Conservation (phyloP, 2,329 filamentous ascomycete species). For the Bipolaris victoriae region DNA sequence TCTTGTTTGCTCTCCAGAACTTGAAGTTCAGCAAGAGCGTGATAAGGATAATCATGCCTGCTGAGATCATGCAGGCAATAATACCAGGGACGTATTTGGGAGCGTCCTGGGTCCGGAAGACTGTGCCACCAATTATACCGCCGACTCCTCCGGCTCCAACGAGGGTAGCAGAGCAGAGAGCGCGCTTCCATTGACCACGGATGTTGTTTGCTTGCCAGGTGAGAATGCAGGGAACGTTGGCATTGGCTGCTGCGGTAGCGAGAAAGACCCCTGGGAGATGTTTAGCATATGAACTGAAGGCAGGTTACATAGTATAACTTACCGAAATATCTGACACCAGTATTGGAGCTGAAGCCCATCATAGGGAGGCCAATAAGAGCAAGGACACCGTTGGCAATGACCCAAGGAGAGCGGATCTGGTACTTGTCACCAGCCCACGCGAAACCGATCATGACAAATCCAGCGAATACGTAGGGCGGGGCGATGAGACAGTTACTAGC, state of each 20-base stretch:
- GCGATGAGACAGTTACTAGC: conserved; percentile 36
- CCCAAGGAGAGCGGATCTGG: conserved; percentile 68
- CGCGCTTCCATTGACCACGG: conserved; percentile 85
- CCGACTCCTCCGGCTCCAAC: conserved; percentile 79
- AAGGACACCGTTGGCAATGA: conserved; percentile 69
- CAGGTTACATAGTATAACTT: background rate
- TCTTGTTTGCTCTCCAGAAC: conserved; percentile 47
- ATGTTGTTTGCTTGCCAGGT: conserved; percentile 89
- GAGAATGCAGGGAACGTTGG: conserved; percentile 75
- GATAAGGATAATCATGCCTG: conserved; percentile 45
- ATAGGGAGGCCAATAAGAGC: conserved; percentile 72
- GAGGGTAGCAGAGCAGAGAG: conserved; percentile 75
- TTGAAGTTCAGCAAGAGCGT: conserved; percentile 38
- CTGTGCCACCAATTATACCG: conserved; percentile 76
- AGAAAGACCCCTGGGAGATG: conserved; percentile 65
- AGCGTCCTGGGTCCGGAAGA: conserved; percentile 63
- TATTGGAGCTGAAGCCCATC: conserved; percentile 69
- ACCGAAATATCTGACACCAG: conserved; percentile 67
- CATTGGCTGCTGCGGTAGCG: conserved; percentile 73
- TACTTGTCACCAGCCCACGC: conserved; percentile 71
- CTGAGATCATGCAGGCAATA: conserved; percentile 47
- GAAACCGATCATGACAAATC: conserved; percentile 53
- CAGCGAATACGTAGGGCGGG: conserved; percentile 37
- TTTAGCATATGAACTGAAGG: background rate
- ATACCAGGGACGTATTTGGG: conserved; percentile 46